phyloP scores from a whole-genome alignment of 2,329 filamentous ascomycete genomes.

The Pyricularia sp. region DNA sequence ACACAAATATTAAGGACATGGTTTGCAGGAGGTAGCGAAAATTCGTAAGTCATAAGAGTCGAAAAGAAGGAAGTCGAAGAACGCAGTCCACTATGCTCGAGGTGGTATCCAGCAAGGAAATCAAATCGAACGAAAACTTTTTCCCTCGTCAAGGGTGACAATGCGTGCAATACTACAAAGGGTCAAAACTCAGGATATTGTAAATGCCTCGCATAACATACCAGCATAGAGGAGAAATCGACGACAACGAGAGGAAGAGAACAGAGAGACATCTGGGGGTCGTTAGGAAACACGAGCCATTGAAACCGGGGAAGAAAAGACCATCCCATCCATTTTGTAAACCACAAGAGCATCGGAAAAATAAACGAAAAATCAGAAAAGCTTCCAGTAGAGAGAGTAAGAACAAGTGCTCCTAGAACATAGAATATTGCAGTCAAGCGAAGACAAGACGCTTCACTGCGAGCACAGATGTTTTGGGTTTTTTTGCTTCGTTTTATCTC shows the following conservation, averaged over 20 bases:
- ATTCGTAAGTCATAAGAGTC: constrained; percentile 6
- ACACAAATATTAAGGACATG: not conserved
- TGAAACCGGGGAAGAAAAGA: constrained; percentile 1
- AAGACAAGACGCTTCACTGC: not conserved
- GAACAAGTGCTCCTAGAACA: constrained; percentile 1
- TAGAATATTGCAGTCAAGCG: not conserved
- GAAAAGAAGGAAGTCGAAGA: not conserved
- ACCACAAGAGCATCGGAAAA: constrained; percentile 2
- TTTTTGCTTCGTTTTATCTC: not conserved
- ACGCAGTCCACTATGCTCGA: constrained; percentile 14
- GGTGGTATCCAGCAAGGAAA: constrained; percentile 19
- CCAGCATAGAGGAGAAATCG: constrained; percentile 2
- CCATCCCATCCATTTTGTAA: constrained; percentile 3
- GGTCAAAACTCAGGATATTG: constrained; percentile 5
- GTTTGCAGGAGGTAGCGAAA: constrained; percentile 4
- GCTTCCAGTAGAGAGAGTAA: not conserved
- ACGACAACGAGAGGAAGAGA: not conserved
- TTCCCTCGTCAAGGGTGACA: constrained; percentile 4
- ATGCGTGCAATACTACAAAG: constrained; percentile 6
- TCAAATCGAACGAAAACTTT: constrained; percentile 14
- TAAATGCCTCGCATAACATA: constrained; percentile 5
- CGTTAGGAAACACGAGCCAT: not conserved
- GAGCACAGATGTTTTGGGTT: not conserved
- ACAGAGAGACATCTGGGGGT: not conserved
- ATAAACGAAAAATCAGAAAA: not conserved